phyloP scores from a whole-genome alignment of 163 green algal genomes.

The Volvox carteri region DNA sequence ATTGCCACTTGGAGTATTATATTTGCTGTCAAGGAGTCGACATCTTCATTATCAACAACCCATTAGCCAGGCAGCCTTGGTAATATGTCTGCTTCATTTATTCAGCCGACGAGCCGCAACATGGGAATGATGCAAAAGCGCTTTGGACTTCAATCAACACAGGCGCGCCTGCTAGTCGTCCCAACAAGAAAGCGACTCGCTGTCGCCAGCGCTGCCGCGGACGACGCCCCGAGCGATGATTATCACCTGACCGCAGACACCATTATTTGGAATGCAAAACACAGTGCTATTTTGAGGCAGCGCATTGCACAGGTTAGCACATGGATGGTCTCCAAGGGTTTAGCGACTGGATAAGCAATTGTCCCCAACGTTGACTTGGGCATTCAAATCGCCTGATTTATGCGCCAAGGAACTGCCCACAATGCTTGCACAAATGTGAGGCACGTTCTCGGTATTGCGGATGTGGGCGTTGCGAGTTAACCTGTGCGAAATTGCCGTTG shows the following conservation, averaged over 20 bases:
- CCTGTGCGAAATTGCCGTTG: constrained; percentile 23
- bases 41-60: too few species aligned
- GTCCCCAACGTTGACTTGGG: not conserved
- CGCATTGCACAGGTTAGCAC: constrained; percentile 33
- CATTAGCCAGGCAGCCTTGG: too few species aligned
- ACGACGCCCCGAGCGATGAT: constrained; percentile 13
- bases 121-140: not conserved
- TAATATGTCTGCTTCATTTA: too few species aligned
- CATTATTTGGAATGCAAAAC: constrained; percentile 42
- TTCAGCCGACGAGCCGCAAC: too few species aligned
- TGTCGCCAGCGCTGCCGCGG: not conserved
- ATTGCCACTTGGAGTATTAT: too few species aligned
- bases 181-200: not conserved
- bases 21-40: too few species aligned
- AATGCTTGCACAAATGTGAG: too few species aligned
- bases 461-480: not conserved
- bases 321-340: not conserved
- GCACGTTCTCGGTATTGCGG: too few species aligned
- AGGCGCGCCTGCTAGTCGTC: not conserved
- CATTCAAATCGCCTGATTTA: too few species aligned
- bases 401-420: too few species aligned
- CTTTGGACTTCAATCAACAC: not conserved
- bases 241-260: constrained; percentile 36
- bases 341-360: not conserved
- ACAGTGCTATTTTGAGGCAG: not conserved